Evolutionary conservation across 2,329 filamentous ascomycete species (phyloP).

Genomic region (Basipetospora chlamydospora): DNA sequence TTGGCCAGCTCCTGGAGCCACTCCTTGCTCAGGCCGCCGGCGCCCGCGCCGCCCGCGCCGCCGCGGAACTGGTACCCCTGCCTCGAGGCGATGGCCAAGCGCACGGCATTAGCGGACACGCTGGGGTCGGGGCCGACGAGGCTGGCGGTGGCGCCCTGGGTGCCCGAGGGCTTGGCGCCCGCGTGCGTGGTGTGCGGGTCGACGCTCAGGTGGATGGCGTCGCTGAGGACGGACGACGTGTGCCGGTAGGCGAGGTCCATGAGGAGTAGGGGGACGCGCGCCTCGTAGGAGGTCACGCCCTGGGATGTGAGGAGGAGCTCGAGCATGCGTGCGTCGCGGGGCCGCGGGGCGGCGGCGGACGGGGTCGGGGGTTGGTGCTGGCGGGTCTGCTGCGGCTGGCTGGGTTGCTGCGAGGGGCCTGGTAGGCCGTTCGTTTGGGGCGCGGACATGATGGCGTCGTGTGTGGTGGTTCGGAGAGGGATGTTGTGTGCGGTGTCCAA

Average conservation of each 20-base stretch:
- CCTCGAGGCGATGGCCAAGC: constrained; percentile 56
- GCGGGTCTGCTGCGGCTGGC: constrained; percentile 8
- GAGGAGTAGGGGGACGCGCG: constrained; percentile 67
- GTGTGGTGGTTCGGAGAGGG: constrained; percentile 1
- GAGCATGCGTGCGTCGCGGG: constrained; percentile 65
- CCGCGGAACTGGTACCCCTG: constrained; percentile 55
- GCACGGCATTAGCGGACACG: constrained; percentile 53
- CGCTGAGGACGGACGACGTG: constrained; percentile 55
- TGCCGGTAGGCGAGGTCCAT: constrained; percentile 81
- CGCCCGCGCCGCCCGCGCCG: constrained; percentile 33
- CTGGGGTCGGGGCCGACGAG: constrained; percentile 33
- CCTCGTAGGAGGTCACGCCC: constrained; percentile 66
- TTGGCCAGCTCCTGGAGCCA: constrained; percentile 62
- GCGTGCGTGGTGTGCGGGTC: constrained; percentile 52
- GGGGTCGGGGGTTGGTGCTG: constrained; percentile 14
- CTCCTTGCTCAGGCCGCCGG: constrained; percentile 51
- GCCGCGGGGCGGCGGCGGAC: constrained; percentile 36
- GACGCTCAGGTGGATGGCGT: constrained; percentile 53
- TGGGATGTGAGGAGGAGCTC: constrained; percentile 68
- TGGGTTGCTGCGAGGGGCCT: constrained; percentile 18
- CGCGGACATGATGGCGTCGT: constrained; percentile 6
- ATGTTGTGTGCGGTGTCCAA: constrained; percentile 6
- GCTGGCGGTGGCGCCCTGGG: constrained; percentile 31
- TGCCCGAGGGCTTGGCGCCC: constrained; percentile 33
- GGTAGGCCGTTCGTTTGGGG: constrained; percentile 39